phyloP scores from a whole-genome alignment of 805 yeast species.

The Metschnikowia shivogae region DNA sequence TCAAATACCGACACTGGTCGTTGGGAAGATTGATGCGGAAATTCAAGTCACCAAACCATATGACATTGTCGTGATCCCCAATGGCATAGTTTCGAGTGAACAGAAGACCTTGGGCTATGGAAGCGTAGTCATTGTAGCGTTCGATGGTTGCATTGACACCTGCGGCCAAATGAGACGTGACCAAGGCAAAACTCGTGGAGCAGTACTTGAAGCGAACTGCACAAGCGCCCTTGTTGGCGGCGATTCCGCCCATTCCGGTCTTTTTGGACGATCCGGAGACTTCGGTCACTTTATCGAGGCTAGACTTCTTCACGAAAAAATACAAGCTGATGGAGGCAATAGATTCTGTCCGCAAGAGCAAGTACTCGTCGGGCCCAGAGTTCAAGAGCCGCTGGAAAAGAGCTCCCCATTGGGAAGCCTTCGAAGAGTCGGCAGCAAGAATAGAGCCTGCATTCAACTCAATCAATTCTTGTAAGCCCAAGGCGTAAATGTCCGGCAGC shows the following conservation, averaged over 20 bases:
- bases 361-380: conserved; percentile 40
- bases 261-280: conserved; percentile 95
- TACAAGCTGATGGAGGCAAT: conserved; percentile 66
- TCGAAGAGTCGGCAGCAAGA: conserved; percentile 76
- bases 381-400: conserved; percentile 62
- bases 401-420: conserved; percentile 75
- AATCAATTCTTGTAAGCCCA: conserved; percentile 92
- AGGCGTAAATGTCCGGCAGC: conserved; percentile 75
- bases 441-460: conserved; percentile 91
- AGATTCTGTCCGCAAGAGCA: conserved; percentile 69
- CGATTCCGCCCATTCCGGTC: conserved; percentile 94
- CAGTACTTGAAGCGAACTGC: conserved; percentile 86
- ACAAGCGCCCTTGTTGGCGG: conserved; percentile 96
- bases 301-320: conserved; percentile 53
- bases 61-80: conserved; percentile 76
- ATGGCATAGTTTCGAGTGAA: conserved; percentile 76
- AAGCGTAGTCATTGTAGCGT: conserved; percentile 77
- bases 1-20: conserved; percentile 63
- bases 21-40: conserved; percentile 70
- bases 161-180: conserved; percentile 93
- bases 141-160: conserved; percentile 80
- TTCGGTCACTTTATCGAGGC: conserved; percentile 50
- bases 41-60: conserved; percentile 96
- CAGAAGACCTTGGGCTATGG: conserved; percentile 69
- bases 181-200: conserved; percentile 67